These are phyloP conservation scores for Austroboletus niveus DNA, from an alignment of 1,284 basidiomycete genomes.

Conservation along the genomic window DNA sequence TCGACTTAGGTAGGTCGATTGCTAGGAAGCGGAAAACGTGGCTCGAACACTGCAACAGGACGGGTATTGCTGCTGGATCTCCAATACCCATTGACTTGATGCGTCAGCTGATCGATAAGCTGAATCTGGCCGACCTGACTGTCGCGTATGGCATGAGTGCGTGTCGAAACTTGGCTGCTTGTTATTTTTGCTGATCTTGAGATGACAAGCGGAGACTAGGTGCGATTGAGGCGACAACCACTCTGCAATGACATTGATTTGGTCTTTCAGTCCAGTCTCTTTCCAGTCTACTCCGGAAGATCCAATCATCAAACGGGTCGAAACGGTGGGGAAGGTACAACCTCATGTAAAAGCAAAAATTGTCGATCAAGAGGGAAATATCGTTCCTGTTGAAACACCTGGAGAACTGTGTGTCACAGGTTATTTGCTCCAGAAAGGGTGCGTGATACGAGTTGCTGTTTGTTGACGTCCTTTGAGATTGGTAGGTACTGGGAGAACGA, in stretches of 20 bases:
- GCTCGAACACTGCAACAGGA: constrained; percentile 39
- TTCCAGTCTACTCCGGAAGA: constrained; percentile 75
- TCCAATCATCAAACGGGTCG: constrained; percentile 68
- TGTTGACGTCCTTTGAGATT: background rate
- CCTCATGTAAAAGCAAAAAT: constrained; percentile 80
- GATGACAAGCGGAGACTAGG: constrained; percentile 56
- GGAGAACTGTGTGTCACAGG: constrained; percentile 77
- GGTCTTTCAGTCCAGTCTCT: constrained; percentile 62
- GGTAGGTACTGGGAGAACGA: constrained; percentile 76
- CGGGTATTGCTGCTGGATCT: constrained; percentile 79
- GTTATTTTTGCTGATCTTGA: constrained; percentile 21
- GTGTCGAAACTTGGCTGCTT: constrained; percentile 25
- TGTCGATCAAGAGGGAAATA: constrained; percentile 54
- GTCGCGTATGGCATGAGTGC: constrained; percentile 83
- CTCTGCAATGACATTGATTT: background rate
- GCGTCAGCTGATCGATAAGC: constrained; percentile 61
- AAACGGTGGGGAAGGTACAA: constrained; percentile 75
- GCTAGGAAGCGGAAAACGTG: background rate
- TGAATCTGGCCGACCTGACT: constrained; percentile 71
- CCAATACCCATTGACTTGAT: constrained; percentile 79
- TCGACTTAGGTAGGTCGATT: constrained; percentile 50
- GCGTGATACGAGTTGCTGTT: constrained; percentile 12
- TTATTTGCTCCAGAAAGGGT: constrained; percentile 80
- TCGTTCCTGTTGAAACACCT: constrained; percentile 65
- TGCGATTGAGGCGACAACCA: constrained; percentile 13